A percentile compares a stretch with the other conserved stretches of the same genome.
Conservation (phyloP, 257 asterid genomes). For the Petunia secreta region DNA sequence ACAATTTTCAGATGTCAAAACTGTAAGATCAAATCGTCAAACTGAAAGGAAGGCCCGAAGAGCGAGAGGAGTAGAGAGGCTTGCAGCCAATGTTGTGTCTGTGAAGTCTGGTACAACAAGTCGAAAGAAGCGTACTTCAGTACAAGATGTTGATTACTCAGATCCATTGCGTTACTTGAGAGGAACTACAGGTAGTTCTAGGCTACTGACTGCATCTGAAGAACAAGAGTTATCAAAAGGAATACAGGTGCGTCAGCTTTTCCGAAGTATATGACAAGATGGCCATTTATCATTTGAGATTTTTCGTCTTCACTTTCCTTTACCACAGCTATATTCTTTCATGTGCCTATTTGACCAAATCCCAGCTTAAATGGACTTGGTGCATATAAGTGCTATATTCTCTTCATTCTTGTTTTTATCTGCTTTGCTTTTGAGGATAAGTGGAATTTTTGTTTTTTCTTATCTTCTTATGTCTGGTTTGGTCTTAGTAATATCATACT, state of each 20-base stretch:
- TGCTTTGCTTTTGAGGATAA: background rate
- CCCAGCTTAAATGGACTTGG: background rate
- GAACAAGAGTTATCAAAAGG: conserved; percentile 80
- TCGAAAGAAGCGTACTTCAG: conserved; percentile 65
- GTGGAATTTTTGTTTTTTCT: background rate
- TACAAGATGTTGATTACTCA: conserved; percentile 71
- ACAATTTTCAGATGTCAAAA: conserved; percentile 52
- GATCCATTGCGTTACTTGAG: conserved; percentile 88
- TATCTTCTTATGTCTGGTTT: background rate
- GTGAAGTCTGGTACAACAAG: conserved; percentile 72
- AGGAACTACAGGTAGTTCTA: conserved; percentile 67
- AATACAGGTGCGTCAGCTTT: conserved; percentile 65
- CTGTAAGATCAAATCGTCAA: conserved; percentile 85
- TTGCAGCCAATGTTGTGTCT: conserved; percentile 64
- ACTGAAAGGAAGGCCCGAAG: conserved; percentile 77
- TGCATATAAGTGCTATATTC: conserved; percentile 7
- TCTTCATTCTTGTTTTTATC: background rate
- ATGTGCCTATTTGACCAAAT: background rate
- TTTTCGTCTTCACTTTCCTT: conserved; percentile 2
- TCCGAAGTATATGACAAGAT: background rate
- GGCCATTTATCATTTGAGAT: conserved; percentile 4
- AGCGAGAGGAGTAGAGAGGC: conserved; percentile 75
- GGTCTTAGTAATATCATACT: conserved; percentile 5
- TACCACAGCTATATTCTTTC: conserved; percentile 13
- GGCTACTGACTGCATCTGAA: conserved; percentile 84